Percentiles rank a stretch among this genome's conserved stretches.
These are phyloP conservation scores for Mycena rosella DNA, from an alignment of 768 basidiomycete genomes.

Conservation along the genomic window DNA sequence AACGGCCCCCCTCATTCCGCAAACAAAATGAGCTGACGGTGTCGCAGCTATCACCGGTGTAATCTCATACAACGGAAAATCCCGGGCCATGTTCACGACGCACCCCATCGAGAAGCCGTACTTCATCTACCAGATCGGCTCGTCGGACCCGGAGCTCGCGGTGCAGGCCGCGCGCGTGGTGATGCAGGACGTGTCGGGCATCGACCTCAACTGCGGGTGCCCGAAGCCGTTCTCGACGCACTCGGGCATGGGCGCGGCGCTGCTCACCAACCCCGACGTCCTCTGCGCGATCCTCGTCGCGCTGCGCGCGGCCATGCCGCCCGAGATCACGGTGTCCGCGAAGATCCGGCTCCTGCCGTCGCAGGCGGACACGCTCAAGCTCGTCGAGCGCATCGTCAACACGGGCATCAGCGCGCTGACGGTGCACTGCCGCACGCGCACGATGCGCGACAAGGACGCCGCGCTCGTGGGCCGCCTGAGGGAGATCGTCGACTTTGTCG, in stretches of 20 bases:
- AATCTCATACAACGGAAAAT: constrained; percentile 87
- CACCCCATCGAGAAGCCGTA: constrained; percentile 96
- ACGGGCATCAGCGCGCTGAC: constrained; percentile 93
- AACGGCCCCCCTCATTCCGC: neutral
- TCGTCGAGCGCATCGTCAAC: constrained; percentile 89
- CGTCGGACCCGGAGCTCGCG: constrained; percentile 89
- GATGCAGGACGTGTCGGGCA: constrained; percentile 88
- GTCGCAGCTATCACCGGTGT: constrained; percentile 83
- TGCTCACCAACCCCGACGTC: constrained; percentile 91
- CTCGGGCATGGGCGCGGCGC: constrained; percentile 95
- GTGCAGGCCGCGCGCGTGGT: constrained; percentile 92
- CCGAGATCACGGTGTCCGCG: constrained; percentile 89
- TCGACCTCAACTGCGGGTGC: constrained; percentile 98
- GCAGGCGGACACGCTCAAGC: constrained; percentile 88
- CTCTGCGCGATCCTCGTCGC: constrained; percentile 90
- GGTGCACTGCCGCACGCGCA: constrained; percentile 94
- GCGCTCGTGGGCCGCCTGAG: constrained; percentile 84
- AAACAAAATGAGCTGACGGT: neutral
- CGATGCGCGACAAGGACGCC: constrained; percentile 86
- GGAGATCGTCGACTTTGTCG: constrained; percentile 91
- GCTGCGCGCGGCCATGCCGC: constrained; percentile 77
- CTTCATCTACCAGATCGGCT: constrained; percentile 96
- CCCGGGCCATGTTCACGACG: constrained; percentile 88
- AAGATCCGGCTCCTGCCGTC: constrained; percentile 92
- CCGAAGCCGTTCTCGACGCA: constrained; percentile 97